Evolutionary conservation across 345 rosid genomes (phyloP).

Genomic region (Sonneratia caseolaris): DNA sequence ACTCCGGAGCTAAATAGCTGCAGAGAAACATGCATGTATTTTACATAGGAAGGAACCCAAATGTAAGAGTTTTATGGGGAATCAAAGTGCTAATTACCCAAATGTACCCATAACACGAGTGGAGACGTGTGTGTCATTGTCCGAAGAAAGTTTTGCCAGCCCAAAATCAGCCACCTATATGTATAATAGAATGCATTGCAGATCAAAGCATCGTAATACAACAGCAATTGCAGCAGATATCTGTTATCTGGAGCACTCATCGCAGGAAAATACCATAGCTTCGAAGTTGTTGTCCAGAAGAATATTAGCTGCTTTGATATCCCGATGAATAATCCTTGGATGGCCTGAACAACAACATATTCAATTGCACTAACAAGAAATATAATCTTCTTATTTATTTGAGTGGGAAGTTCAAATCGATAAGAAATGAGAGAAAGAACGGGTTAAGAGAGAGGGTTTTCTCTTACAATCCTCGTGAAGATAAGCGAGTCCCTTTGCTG

Average conservation of each 20-base stretch:
- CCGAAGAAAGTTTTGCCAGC: slow-evolving; percentile 79
- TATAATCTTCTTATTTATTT: background rate
- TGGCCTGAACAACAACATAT: slow-evolving; percentile 41
- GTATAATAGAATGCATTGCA: background rate
- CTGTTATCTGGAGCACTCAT: background rate
- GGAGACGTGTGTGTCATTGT: slow-evolving; percentile 82
- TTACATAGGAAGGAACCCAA: no score
- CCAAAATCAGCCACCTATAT: slow-evolving; percentile 93
- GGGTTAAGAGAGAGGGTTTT: background rate
- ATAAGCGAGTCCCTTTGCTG: slow-evolving; percentile 94
- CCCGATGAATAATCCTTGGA: slow-evolving; percentile 88
- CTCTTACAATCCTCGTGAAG: slow-evolving; percentile 93
- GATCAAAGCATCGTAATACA: no score
- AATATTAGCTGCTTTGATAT: slow-evolving; percentile 87
- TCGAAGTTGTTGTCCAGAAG: slow-evolving; percentile 77
- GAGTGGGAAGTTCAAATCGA: background rate
- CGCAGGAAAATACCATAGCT: slow-evolving; percentile 45
- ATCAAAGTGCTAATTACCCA: slow-evolving; percentile 35
- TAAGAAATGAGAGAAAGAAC: background rate
- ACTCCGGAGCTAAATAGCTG: slow-evolving; percentile 94
- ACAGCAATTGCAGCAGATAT: background rate
- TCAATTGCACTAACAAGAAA: no score
- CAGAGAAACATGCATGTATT: background rate
- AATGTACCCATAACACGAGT: slow-evolving; percentile 99
- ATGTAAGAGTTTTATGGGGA: background rate